Evolutionary conservation across 1,139 yeast genomes (phyloP).

Genomic region (Geotrichum macrosporum): DNA sequence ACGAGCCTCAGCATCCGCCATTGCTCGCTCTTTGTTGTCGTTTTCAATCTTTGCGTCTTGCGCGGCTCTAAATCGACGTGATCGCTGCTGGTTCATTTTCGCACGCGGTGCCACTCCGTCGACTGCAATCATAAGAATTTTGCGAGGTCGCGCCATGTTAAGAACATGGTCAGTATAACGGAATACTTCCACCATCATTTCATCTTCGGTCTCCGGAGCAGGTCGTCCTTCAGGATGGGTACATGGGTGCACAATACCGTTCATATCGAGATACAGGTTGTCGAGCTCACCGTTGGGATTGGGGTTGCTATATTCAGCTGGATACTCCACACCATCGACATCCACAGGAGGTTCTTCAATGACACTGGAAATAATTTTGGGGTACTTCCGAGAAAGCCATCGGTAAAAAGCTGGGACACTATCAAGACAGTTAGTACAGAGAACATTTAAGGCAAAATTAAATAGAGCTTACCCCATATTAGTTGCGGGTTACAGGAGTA

Average conservation of each 20-base stretch:
- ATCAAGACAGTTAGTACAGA: neutral
- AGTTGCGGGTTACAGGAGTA: no score
- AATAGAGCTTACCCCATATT: neutral
- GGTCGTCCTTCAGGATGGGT: conserved; percentile 94
- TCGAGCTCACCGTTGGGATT: conserved; percentile 96
- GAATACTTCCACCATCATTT: conserved; percentile 88
- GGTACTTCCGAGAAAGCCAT: conserved; percentile 91
- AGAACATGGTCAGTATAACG: conserved; percentile 84
- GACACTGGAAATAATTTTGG: conserved; percentile 89
- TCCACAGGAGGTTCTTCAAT: conserved; percentile 62
- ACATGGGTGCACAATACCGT: conserved; percentile 97
- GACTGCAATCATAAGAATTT: conserved; percentile 83
- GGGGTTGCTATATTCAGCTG: conserved; percentile 64
- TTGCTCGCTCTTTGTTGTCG: conserved; percentile 40
- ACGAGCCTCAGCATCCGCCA: conserved; percentile 45
- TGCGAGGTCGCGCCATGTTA: conserved; percentile 91
- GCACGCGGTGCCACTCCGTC: conserved; percentile 99
- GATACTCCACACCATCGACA: conserved; percentile 57
- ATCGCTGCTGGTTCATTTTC: conserved; percentile 97
- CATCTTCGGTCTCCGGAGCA: conserved; percentile 90
- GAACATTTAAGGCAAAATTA: neutral
- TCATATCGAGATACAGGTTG: conserved; percentile 89
- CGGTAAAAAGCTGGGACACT: conserved; percentile 96
- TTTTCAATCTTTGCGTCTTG: conserved; percentile 68
- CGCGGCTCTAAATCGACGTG: conserved; percentile 94